Percentiles rank a stretch among this genome's conserved stretches.
Conservation (phyloP, 768 basidiomycete genomes). For the Phylloporus sp. region DNA sequence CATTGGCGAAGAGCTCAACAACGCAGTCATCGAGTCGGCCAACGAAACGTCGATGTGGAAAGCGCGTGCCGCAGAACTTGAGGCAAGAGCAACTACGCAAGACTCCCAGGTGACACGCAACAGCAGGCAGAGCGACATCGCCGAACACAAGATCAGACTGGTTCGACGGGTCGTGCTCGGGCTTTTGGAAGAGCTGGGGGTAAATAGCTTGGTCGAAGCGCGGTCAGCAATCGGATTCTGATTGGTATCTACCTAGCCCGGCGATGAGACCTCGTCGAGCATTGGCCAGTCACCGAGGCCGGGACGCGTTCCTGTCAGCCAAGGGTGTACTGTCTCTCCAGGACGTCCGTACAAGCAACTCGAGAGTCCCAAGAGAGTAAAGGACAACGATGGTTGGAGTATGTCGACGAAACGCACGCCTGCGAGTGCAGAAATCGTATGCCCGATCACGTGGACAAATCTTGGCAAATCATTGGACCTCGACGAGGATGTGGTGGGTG, state of each 20-base stretch:
- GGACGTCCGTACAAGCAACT: slow-evolving; percentile 6
- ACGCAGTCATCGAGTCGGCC: slow-evolving; percentile 15
- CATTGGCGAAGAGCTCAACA: slow-evolving; percentile 32
- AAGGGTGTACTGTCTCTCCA: slow-evolving; percentile 3
- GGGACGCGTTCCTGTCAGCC: background rate
- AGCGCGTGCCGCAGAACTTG: slow-evolving; percentile 36
- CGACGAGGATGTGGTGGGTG: slow-evolving; percentile 41
- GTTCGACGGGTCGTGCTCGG: slow-evolving; percentile 40
- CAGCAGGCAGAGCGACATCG: slow-evolving; percentile 33
- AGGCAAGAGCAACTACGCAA: slow-evolving; percentile 25
- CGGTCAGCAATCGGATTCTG: background rate
- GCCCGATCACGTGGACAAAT: slow-evolving; percentile 29
- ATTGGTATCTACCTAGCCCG: slow-evolving; percentile 13
- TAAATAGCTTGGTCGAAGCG: slow-evolving; percentile 12
- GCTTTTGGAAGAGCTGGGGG: slow-evolving; percentile 41
- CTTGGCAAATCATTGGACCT: slow-evolving; percentile 31
- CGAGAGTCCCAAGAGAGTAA: slow-evolving; percentile 2
- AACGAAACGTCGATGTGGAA: slow-evolving; percentile 21
- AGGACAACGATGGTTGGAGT: slow-evolving; percentile 31
- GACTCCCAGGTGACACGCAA: slow-evolving; percentile 26
- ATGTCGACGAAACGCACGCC: slow-evolving; percentile 43
- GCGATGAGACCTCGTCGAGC: slow-evolving; percentile 14
- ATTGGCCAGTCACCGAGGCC: slow-evolving; percentile 11
- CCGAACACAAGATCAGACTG: slow-evolving; percentile 30
- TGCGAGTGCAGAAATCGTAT: slow-evolving; percentile 27